Conservation (phyloP, 208 protist genomes). For the Leishmania major region DNA sequence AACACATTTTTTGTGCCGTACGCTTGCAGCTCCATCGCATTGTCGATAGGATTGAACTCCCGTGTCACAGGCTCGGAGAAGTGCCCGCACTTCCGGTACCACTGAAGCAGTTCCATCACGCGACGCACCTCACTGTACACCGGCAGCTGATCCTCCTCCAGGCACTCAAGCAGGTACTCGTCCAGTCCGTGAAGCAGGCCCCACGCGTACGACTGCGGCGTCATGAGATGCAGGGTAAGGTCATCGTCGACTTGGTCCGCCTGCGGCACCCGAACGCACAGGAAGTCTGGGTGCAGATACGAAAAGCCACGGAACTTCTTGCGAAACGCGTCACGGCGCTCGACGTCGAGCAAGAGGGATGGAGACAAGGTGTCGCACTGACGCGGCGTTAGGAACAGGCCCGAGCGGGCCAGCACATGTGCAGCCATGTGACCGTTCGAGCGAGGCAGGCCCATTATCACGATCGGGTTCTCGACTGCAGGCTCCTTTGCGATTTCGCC, state of each 20-base stretch:
- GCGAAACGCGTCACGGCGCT: slow-evolving; percentile 61
- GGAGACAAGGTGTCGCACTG: slow-evolving; percentile 83
- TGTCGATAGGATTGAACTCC: slow-evolving; percentile 81
- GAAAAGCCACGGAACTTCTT: slow-evolving; percentile 60
- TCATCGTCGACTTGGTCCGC: slow-evolving; percentile 85
- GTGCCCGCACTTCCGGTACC: slow-evolving; percentile 86
- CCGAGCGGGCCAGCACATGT: slow-evolving; percentile 82
- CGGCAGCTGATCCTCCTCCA: slow-evolving; percentile 82
- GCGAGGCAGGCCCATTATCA: slow-evolving; percentile 87
- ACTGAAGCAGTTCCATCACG: slow-evolving; percentile 83
- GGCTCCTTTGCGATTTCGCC: slow-evolving; percentile 70
- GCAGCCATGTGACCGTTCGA: slow-evolving; percentile 88
- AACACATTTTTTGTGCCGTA: slow-evolving; percentile 77
- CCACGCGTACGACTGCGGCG: slow-evolving; percentile 86
- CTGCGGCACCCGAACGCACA: slow-evolving; percentile 64
- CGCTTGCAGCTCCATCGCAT: slow-evolving; percentile 77
- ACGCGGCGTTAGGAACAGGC: slow-evolving; percentile 73
- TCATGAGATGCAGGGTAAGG: slow-evolving; percentile 84
- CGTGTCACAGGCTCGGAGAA: slow-evolving; percentile 71
- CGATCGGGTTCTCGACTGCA: slow-evolving; percentile 55
- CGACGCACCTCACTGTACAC: slow-evolving; percentile 78
- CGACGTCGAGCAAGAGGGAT: slow-evolving; percentile 65
- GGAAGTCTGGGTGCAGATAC: slow-evolving; percentile 67
- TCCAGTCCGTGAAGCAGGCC: slow-evolving; percentile 90
- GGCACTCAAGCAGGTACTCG: slow-evolving; percentile 85